phyloP scores from a whole-genome alignment of 257 asterid genomes.

The Capsicum chinense region DNA sequence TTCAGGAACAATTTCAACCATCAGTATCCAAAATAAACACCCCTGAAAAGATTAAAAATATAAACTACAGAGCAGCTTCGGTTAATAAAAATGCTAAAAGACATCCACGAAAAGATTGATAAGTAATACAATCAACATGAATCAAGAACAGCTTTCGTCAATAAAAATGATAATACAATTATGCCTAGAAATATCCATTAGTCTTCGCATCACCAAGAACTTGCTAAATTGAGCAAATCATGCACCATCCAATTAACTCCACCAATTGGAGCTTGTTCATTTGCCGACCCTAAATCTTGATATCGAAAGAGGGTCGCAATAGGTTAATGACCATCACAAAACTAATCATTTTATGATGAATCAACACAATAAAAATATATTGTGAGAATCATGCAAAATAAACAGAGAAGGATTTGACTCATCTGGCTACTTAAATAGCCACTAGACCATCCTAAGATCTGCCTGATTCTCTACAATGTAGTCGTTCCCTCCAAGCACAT shows the following conservation, averaged over 20 bases:
- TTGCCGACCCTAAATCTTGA: background rate
- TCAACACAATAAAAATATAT: background rate
- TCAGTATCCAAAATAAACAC: background rate
- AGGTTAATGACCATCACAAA: background rate
- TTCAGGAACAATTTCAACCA: background rate
- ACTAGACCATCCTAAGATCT: background rate
- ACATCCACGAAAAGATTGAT: background rate
- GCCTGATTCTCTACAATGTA: background rate
- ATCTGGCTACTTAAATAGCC: background rate
- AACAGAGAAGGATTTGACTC: background rate
- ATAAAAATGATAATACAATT: background rate
- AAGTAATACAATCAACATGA: background rate
- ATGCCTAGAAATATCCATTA: background rate
- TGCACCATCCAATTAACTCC: background rate
- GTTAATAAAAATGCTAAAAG: background rate
- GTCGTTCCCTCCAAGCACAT: background rate
- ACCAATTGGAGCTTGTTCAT: background rate
- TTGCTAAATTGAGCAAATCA: background rate
- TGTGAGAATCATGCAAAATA: background rate
- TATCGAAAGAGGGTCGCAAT: background rate
- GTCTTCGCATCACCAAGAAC: background rate
- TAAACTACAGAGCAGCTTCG: background rate
- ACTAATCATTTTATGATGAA: background rate
- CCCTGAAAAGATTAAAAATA: background rate
- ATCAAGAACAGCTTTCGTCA: background rate